phyloP scores from a whole-genome alignment of 1,284 basidiomycete species.

The Tausonia pullulans region DNA sequence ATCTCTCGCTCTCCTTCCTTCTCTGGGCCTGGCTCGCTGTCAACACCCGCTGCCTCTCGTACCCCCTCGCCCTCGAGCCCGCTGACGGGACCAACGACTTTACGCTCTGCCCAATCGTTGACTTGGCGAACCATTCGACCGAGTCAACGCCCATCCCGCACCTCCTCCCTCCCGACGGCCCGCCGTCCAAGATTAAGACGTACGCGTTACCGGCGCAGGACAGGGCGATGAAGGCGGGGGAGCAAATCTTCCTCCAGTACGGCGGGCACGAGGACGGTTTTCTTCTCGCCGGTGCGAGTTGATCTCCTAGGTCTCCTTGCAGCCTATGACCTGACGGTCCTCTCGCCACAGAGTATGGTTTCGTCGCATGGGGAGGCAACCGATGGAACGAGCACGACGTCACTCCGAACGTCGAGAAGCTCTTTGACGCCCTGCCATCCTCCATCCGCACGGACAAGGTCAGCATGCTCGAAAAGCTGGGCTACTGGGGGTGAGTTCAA shows the following conservation, averaged over 20 bases:
- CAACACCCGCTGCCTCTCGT: conserved; percentile 15
- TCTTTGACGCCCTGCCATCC: not conserved
- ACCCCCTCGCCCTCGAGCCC: conserved; percentile 7
- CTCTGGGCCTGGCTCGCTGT: conserved; percentile 15
- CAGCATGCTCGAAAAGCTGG: conserved; percentile 8
- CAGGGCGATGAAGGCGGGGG: not conserved
- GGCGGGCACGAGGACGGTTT: conserved; percentile 13
- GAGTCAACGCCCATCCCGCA: conserved; percentile 1
- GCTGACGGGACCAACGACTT: conserved; percentile 6
- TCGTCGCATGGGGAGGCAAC: conserved; percentile 7
- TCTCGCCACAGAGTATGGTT: conserved; percentile 1
- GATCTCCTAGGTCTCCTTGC: not conserved
- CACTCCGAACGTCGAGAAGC: not conserved
- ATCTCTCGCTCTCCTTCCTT: not conserved
- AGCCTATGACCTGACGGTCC: too few relatives aligned
- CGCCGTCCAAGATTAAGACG: not conserved
- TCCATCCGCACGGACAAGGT: not conserved
- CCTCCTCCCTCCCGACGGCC: not conserved
- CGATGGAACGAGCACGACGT: conserved; percentile 13
- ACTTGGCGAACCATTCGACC: conserved; percentile 15
- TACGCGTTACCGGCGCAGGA: conserved; percentile 6
- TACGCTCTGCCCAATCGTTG: conserved; percentile 12
- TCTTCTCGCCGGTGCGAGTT: conserved; percentile 9
- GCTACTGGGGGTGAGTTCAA: conserved; percentile 16
- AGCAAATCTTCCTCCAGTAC: conserved; percentile 12